A percentile compares a stretch with the other conserved stretches of the same genome.
Conservation (phyloP, 345 rosid genomes). For the Citrus cavaleriei region DNA sequence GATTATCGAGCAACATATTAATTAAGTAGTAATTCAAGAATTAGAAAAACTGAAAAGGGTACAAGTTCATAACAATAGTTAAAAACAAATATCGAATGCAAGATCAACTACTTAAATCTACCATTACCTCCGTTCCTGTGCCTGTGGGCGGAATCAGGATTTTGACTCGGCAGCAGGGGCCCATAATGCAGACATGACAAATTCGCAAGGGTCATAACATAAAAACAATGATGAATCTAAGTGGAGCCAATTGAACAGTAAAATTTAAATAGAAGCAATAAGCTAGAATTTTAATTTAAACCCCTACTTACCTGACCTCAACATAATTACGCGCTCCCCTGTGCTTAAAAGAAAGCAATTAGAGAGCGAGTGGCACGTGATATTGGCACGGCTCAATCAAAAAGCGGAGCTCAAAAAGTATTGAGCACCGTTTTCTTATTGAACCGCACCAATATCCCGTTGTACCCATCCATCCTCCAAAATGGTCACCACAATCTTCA, state of each 20-base stretch:
- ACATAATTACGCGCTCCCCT: background rate
- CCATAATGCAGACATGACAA: background rate
- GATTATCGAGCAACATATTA: background rate
- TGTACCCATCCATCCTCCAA: background rate
- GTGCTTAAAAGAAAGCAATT: background rate
- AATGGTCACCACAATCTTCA: background rate
- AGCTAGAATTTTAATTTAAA: too few species aligned
- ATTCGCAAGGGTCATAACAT: background rate
- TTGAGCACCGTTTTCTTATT: conserved; percentile 48
- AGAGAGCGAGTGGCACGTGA: conserved; percentile 34
- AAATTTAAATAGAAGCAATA: too few species aligned
- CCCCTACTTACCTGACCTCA: background rate
- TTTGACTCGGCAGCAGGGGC: background rate
- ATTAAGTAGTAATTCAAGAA: background rate
- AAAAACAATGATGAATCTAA: background rate
- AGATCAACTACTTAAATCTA: background rate
- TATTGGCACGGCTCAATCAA: conserved; percentile 76
- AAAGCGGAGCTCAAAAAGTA: conserved; percentile 31
- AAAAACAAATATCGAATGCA: background rate
- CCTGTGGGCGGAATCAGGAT: background rate
- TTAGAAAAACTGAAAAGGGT: background rate
- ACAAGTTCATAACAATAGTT: too few species aligned
- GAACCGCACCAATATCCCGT: conserved; percentile 73
- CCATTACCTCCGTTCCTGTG: background rate
- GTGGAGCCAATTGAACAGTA: background rate